These are phyloP conservation scores for Dryas drummondii DNA, from an alignment of 306 rosid species.

Conservation along the genomic window DNA sequence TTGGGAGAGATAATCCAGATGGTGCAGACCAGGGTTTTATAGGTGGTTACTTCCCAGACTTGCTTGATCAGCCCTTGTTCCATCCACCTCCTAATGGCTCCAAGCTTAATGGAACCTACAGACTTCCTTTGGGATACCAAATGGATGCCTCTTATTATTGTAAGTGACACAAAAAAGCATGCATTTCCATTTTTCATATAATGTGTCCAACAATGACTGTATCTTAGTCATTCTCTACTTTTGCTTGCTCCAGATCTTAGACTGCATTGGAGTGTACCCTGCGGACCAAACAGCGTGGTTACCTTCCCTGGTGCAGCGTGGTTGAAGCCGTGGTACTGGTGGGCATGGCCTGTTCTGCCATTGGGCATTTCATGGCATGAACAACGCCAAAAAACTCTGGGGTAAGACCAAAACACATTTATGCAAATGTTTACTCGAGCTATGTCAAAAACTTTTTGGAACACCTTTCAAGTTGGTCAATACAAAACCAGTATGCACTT, in stretches of 20 bases:
- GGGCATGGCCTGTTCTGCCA: constrained; percentile 98
- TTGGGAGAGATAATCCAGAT: constrained; percentile 80
- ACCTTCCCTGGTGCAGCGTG: constrained; percentile 93
- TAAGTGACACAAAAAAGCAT: constrained; percentile 35
- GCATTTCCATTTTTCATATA: background rate
- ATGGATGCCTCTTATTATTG: constrained; percentile 99
- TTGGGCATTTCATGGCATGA: constrained; percentile 90
- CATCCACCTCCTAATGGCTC: constrained; percentile 66
- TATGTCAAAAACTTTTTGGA: background rate
- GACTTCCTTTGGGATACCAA: constrained; percentile 95
- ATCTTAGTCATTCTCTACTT: background rate
- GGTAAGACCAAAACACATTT: constrained; percentile 42
- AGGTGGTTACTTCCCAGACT: constrained; percentile 77
- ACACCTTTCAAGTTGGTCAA: background rate
- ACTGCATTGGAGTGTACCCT: constrained; percentile 89
- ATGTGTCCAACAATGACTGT: background rate
- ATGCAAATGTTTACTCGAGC: background rate
- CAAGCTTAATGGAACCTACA: constrained; percentile 73
- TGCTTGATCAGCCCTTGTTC: constrained; percentile 82
- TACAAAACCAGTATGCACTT: background rate
- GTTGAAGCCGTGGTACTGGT: constrained; percentile 99
- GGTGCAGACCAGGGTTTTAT: constrained; percentile 99
- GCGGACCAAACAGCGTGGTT: constrained; percentile 97
- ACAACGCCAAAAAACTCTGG: constrained; percentile 66
- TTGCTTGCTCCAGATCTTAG: constrained; percentile 52